Evolutionary conservation across 169 alveolate species (phyloP), one percentile per base, ranked within the genome.

Genomic region (Eimeria maxima): DNA sequence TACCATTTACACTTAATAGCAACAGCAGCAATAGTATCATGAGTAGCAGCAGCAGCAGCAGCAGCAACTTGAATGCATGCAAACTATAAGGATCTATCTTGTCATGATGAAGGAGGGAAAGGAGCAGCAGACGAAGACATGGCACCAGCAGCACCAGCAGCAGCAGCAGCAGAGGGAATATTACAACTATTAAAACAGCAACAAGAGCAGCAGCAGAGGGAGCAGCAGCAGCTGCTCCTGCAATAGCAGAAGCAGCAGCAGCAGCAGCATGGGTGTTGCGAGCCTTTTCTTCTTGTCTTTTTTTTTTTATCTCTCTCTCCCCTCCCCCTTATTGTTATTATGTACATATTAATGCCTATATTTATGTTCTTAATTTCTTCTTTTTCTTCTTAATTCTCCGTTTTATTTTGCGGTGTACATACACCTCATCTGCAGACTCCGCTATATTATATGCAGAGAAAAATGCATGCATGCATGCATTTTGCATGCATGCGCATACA

Each of bases 11-110:
- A 4, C 80, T 69, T 45, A n/a, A 16, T 45, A 69, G 80, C 80
- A 69, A 45, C 80, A 69, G 38, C 80, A 69, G 80, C 80, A 69
- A 16, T 45, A 69, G 80, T 45, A 24, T 42, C 80, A 69, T 42
- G 10, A 69, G 80, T 16, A 69, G 44, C 44, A 69, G 80, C 44
- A 69, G 44, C 80, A 69, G 80, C 80, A 69, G 44, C 80, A 69
- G 80, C 80, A 69, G 80, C 80, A 69, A 10, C 24, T 16, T n/a
- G 24, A 65, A n/a, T n/a, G 74, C 24, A 16, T 65, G 42, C 74
- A 65, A 10, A 16, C 18, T n/a, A 5, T n/a, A n/a, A n/a, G n/a
- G n/a, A n/a, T n/a, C n/a, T n/a, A n/a, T n/a, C n/a, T n/a, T n/a
- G n/a, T n/a, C n/a, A n/a, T n/a, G n/a, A n/a, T n/a, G n/a, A n/a